These are phyloP conservation scores for Farysia itapuensis DNA, from an alignment of 1,284 basidiomycete genomes.

Conservation along the genomic window DNA sequence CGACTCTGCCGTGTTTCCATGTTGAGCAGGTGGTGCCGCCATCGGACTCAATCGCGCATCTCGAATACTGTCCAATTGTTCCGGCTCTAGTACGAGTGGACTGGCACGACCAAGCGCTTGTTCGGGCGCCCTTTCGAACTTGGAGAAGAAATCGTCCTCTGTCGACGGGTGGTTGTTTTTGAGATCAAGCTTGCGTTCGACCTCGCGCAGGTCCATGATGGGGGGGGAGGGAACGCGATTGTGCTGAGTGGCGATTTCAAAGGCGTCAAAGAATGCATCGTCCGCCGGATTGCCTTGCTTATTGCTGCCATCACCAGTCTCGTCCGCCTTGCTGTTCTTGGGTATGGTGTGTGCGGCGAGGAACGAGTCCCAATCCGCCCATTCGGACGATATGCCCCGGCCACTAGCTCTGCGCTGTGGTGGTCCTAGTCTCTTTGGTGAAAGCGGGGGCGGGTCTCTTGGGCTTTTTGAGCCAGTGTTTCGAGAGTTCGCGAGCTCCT, in stretches of 20 bases:
- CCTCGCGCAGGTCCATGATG: constrained; percentile 52
- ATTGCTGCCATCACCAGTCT: neutral
- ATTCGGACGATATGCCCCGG: constrained; percentile 22
- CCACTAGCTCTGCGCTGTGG: constrained; percentile 1
- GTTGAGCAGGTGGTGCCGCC: constrained; percentile 3
- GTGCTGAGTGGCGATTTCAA: constrained; percentile 26
- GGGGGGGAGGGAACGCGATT: constrained; percentile 39
- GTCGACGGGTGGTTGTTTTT: constrained; percentile 13
- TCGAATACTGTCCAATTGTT: constrained; percentile 43
- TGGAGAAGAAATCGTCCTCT: constrained; percentile 43
- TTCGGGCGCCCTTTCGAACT: constrained; percentile 37
- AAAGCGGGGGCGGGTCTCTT: neutral
- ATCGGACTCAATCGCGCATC: constrained; percentile 41
- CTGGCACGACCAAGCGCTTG: constrained; percentile 17
- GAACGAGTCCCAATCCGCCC: constrained; percentile 30
- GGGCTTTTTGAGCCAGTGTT: neutral
- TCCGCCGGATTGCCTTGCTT: constrained; percentile 21
- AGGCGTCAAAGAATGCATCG: constrained; percentile 41
- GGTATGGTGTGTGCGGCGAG: constrained; percentile 25
- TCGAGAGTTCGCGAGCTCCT: neutral
- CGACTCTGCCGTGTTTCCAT: constrained; percentile 3
- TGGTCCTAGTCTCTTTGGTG: neutral
- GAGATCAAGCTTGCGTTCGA: constrained; percentile 45
- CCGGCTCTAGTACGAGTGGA: constrained; percentile 27
- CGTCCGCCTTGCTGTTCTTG: neutral